Evolutionary conservation across 768 basidiomycete species (phyloP).

Genomic region (Boletus vinaceobasis): DNA sequence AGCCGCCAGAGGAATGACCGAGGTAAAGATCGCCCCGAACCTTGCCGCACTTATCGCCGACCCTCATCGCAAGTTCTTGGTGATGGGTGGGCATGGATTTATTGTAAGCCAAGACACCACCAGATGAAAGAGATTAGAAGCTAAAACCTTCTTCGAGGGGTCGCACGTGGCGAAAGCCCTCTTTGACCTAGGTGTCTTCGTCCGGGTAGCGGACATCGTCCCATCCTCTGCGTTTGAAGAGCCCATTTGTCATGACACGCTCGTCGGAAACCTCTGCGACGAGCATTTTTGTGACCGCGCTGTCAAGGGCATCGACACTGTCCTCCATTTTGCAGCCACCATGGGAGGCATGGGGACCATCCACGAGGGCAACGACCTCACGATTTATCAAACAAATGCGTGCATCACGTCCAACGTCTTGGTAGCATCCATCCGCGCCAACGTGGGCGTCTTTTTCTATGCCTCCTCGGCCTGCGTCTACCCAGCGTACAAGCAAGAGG

Average conservation of each 20-base stretch:
- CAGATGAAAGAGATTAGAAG: neutral
- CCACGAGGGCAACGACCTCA: slow-evolving; percentile 46
- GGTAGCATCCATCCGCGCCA: slow-evolving; percentile 34
- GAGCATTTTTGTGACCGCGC: slow-evolving; percentile 34
- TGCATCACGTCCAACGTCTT: slow-evolving; percentile 49
- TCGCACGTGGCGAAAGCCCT: slow-evolving; percentile 47
- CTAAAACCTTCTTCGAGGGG: slow-evolving; percentile 36
- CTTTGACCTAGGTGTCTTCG: slow-evolving; percentile 24
- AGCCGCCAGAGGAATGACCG: neutral
- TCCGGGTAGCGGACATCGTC: slow-evolving; percentile 45
- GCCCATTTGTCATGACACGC: slow-evolving; percentile 33
- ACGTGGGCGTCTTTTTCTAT: slow-evolving; percentile 46
- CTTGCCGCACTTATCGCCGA: neutral
- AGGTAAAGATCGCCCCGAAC: neutral
- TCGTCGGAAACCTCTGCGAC: slow-evolving; percentile 48
- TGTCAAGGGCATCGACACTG: slow-evolving; percentile 39
- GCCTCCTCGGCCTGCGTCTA: slow-evolving; percentile 63
- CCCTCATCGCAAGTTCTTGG: slow-evolving; percentile 27
- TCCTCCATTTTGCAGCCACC: slow-evolving; percentile 58
- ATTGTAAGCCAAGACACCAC: slow-evolving; percentile 36
- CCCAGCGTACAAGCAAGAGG: slow-evolving; percentile 40
- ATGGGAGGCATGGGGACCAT: slow-evolving; percentile 69
- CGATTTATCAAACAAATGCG: slow-evolving; percentile 49
- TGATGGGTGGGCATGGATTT: slow-evolving; percentile 54
- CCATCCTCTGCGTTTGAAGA: slow-evolving; percentile 21